Conservation (phyloP, 371 early-diverging fungal genomes). For the Mucor racemosus region DNA sequence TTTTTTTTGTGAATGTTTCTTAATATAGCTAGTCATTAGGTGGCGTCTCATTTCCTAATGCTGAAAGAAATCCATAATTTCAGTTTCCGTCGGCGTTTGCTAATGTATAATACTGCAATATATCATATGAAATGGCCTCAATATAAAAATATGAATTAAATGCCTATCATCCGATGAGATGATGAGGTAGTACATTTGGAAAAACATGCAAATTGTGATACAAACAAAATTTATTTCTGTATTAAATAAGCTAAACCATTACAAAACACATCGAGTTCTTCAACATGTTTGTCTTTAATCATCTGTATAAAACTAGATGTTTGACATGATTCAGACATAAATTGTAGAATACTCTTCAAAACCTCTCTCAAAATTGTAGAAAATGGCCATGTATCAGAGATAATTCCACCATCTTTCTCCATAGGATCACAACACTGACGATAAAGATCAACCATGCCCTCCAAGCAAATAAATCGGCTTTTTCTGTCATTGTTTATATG, state of each 20-base stretch:
- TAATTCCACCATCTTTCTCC: conserved; percentile 28
- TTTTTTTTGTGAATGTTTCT: neutral
- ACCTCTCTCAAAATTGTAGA: conserved; percentile 15
- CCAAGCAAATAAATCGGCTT: conserved; percentile 2
- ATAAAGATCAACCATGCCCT: conserved; percentile 32
- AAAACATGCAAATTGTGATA: neutral
- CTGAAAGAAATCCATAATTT: neutral
- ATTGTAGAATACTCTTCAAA: conserved; percentile 13
- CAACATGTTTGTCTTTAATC: conserved; percentile 23
- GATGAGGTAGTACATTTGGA: neutral
- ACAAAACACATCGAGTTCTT: conserved; percentile 37
- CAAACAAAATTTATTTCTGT: conserved; percentile 7
- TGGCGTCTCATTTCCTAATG: neutral
- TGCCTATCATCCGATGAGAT: neutral
- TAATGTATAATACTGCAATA: neutral
- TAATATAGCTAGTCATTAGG: neutral
- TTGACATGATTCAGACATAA: conserved; percentile 16
- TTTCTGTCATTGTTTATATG: neutral
- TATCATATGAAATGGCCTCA: too few species aligned
- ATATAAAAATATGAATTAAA: too few species aligned
- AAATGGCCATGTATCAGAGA: conserved; percentile 39
- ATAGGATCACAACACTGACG: conserved; percentile 33
- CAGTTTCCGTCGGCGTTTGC: neutral
- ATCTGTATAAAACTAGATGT: conserved; percentile 26
- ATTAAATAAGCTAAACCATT: conserved; percentile 27